Evolutionary conservation across 148 eudicot genomes (phyloP), one percentile per base, ranked within the genome.

Genomic region (Euryodendron excelsum): DNA sequence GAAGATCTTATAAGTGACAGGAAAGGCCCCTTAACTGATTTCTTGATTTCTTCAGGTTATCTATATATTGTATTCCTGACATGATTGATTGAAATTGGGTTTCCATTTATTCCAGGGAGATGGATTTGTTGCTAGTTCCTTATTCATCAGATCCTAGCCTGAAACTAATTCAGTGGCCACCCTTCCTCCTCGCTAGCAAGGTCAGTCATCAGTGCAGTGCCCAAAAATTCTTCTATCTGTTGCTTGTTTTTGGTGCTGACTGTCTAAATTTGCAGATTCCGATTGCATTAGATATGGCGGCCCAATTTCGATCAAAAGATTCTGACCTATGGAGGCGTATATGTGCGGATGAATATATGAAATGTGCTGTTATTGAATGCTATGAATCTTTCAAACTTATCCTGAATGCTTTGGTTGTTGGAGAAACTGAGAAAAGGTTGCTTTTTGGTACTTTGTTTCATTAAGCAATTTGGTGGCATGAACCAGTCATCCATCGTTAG

Each of bases 141-240:
- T 93, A 92, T 85, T 86, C 97, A 41, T 93, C 93, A 28, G 98
- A 91, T 87, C 90, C 92, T 66, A 87, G 90, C 84, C 89, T 93
- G 78, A 92, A 88, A 73, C 75, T 92, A 53, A 89, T 96, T 78
- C 99, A 90, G 76, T 93, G 99, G 99, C 98, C 98, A 15, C 97
- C 95, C 6, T 96, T 93, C 86, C 80, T 96, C 83, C 93, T 92
- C 78, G 97, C 93, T 34, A 90, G 97, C 91, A 92, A 92, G 91
- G 97, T 87, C 55, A n/a, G n/a, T n/a, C n/a, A n/a, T n/a, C n/a
- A 78, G 80, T 50, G 53, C 73, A 72, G 34, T 75, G 36, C 58
- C 78, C 33, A 15, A 15, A 55, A 69, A 3, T 30, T 41, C 69
- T 44, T 73, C 55, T 59, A 65, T 21, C 18, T 63, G 30, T 70